Evolutionary conservation across 129 eudicot species (phyloP).

Genomic region (Artemisia tridentata): DNA sequence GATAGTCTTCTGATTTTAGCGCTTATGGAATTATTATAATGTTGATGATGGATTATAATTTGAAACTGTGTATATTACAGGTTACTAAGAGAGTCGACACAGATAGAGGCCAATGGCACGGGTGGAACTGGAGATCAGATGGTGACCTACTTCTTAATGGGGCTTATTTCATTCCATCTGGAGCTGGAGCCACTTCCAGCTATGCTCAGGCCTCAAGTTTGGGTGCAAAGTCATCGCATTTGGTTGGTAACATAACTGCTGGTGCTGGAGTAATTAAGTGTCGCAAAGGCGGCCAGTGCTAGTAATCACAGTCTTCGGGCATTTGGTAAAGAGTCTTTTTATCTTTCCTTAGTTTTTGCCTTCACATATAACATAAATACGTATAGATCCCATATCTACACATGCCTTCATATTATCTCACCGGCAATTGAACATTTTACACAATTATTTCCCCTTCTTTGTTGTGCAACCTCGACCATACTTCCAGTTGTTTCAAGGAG

Average conservation of each 20-base stretch:
- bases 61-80: conserved; percentile 27
- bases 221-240: conserved; percentile 75
- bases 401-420: conserved; percentile 22
- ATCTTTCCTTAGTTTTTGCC: conserved; percentile 2
- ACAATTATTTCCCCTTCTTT: conserved; percentile 18
- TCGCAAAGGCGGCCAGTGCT: conserved; percentile 66
- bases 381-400: conserved; percentile 27
- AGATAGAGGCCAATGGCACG: conserved; percentile 50
- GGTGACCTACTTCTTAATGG: conserved; percentile 83
- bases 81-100: conserved; percentile 81
- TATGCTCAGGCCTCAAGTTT: conserved; percentile 87
- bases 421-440: conserved; percentile 56
- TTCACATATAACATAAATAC: conserved; percentile 4
- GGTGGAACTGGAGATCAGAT: conserved; percentile 94
- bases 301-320: conserved; percentile 15
- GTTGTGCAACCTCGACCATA: conserved; percentile 54
- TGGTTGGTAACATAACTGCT: conserved; percentile 71
- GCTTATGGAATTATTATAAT: too few relatives aligned
- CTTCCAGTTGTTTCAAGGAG: conserved; percentile 25
- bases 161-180: conserved; percentile 77
- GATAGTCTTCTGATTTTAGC: not conserved
- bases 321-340: conserved; percentile 18
- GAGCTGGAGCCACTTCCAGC: conserved; percentile 69
- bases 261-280: conserved; percentile 70
- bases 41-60: not conserved